Conservation (phyloP, 345 rosid genomes). For the Populus davidiana region DNA sequence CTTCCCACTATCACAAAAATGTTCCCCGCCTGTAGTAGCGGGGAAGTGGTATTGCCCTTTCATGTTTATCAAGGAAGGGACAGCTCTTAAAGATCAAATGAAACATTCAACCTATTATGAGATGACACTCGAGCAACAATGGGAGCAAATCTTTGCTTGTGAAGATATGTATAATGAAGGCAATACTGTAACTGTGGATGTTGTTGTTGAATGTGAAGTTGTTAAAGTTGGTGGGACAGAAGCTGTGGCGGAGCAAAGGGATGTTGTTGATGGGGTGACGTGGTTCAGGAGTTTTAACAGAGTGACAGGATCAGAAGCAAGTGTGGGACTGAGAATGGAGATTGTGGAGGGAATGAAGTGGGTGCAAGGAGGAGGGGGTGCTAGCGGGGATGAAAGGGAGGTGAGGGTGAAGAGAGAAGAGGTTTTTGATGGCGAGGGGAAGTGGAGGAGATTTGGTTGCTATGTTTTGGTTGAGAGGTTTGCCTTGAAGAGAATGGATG, state of each 20-base stretch:
- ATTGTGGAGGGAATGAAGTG: constrained; percentile 17
- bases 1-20: constrained; percentile 1
- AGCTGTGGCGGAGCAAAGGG: not conserved
- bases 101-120: constrained; percentile 11
- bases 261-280: not conserved
- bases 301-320: not conserved
- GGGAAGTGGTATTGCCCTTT: constrained; percentile 29
- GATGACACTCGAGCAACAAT: constrained; percentile 19
- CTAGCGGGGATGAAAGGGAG: not conserved
- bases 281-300: constrained; percentile 1
- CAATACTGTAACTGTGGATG: constrained; percentile 4
- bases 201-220: not conserved
- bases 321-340: constrained; percentile 10
- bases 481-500: constrained; percentile 18
- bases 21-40: not conserved
- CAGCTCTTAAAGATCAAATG: constrained; percentile 3
- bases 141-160: constrained; percentile 8
- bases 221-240: not conserved
- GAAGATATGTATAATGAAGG: not conserved
- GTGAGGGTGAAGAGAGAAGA: constrained; percentile 2
- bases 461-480: constrained; percentile 24
- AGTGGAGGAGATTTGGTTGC: constrained; percentile 19
- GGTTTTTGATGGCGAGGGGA: not conserved
- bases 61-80: constrained; percentile 18
- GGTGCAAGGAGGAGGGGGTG: constrained; percentile 16